These are phyloP conservation scores for Paramecium tetraurelia DNA, from an alignment of 73 alveolate genomes.

Conservation along the genomic window DNA sequence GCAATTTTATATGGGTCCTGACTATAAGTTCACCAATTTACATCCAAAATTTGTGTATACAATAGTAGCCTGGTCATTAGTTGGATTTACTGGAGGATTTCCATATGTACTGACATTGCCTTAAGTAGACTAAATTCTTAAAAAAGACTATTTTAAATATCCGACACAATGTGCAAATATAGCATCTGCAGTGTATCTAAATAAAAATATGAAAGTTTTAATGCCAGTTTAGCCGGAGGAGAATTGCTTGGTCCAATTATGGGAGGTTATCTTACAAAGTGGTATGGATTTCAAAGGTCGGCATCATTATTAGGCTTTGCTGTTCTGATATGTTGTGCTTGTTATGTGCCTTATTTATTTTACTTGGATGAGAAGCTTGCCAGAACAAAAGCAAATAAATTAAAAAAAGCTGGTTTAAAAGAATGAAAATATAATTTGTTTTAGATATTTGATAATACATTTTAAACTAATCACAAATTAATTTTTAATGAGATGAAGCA, in stretches of 20 bases:
- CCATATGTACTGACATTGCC: not conserved
- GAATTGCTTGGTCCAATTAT: slow-evolving; percentile 9
- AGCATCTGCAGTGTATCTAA: slow-evolving; percentile 2
- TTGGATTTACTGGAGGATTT: not conserved
- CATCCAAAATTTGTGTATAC: not conserved
- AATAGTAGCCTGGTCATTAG: not conserved
- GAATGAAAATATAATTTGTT: not conserved
- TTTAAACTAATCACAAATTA: not conserved
- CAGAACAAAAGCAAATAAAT: not conserved
- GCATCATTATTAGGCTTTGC: not conserved
- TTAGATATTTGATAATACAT: not conserved
- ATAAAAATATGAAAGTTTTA: not conserved
- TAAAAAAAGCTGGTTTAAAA: not conserved
- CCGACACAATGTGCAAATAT: not conserved
- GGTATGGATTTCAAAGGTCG: not conserved
- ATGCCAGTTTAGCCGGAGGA: slow-evolving; percentile 19
- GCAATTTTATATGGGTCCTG: slow-evolving; percentile 25
- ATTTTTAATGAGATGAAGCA: not conserved
- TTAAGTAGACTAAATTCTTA: not conserved
- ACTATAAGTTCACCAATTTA: not conserved
- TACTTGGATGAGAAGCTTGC: not conserved
- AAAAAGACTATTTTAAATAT: not conserved
- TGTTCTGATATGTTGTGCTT: not conserved
- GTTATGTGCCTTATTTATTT: not conserved
- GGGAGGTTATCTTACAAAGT: not conserved